Evolutionary conservation across 2,329 filamentous ascomycete species (phyloP).

Genomic region (Ascosphaera pollenicola): DNA sequence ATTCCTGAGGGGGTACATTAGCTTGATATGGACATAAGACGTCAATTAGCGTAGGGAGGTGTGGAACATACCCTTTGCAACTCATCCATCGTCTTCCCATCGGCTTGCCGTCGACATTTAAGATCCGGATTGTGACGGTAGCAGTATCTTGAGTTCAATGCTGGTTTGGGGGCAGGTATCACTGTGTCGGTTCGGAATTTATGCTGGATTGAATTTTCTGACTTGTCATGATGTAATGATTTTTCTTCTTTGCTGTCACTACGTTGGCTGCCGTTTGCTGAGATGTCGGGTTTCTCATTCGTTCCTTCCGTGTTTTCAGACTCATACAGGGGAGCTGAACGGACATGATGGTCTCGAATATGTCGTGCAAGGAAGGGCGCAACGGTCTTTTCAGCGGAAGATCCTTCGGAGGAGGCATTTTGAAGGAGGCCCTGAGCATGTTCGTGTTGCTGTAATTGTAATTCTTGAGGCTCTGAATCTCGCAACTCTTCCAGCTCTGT

Average conservation of each 20-base stretch:
- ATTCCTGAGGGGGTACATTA: constrained; percentile 32
- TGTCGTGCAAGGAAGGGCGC: constrained; percentile 71
- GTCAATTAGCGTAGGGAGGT: constrained; percentile 1
- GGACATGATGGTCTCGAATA: constrained; percentile 65
- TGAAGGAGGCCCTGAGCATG: constrained; percentile 10
- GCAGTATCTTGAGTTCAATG: constrained; percentile 67
- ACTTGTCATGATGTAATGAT: neutral
- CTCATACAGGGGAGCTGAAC: constrained; percentile 14
- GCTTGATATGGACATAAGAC: neutral
- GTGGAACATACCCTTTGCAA: constrained; percentile 51
- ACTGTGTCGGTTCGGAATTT: constrained; percentile 79
- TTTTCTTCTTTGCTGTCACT: neutral
- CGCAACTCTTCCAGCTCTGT: neutral
- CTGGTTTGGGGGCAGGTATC: constrained; percentile 25
- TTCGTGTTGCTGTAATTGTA: constrained; percentile 10
- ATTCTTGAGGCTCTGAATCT: neutral
- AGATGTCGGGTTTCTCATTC: no score
- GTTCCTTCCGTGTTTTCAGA: neutral
- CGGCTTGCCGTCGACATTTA: constrained; percentile 77
- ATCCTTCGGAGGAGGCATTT: constrained; percentile 8
- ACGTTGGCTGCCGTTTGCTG: neutral
- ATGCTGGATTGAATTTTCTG: constrained; percentile 39
- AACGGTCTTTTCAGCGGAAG: constrained; percentile 50
- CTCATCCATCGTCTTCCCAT: constrained; percentile 90
- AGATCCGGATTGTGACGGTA: constrained; percentile 88